Conservation (phyloP, 192 early-diverging fungal genomes). For the Lobosporangium transversale region DNA sequence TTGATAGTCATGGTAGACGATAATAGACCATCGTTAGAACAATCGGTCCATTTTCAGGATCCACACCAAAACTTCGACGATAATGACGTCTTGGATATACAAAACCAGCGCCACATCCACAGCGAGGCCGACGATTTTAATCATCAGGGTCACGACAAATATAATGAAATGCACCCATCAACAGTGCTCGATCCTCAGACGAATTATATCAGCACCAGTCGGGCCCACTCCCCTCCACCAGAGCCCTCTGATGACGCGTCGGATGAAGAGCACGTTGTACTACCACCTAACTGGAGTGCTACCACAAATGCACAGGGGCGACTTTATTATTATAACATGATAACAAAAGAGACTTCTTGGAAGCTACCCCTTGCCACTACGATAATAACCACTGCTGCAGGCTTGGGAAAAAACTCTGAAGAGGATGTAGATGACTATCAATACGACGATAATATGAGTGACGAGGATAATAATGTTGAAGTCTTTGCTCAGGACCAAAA, state of each 20-base stretch:
- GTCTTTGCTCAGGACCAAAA: not conserved
- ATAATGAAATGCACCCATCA: no score
- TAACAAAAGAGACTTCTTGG: conserved; percentile 47
- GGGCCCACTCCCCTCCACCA: conserved; percentile 29
- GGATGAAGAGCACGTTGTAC: conserved; percentile 15
- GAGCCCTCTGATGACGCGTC: conserved; percentile 25
- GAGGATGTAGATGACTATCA: not conserved
- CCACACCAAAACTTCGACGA: no score
- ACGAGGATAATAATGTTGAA: not conserved
- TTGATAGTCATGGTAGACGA: no score
- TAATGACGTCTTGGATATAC: no score
- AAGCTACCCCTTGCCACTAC: conserved; percentile 13
- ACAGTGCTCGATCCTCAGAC: no score
- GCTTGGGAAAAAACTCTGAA: not conserved
- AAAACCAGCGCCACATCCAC: no score
- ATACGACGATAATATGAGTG: not conserved
- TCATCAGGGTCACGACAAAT: no score
- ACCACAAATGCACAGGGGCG: conserved; percentile 40
- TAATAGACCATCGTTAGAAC: no score
- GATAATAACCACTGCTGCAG: not conserved
- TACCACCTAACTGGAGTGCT: conserved; percentile 48
- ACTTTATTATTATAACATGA: conserved; percentile 41
- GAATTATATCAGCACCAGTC: not conserved
- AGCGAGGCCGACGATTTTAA: no score
- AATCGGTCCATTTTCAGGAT: no score